Conservation (phyloP, 768 basidiomycete genomes). For the Amyloporia xantha region DNA sequence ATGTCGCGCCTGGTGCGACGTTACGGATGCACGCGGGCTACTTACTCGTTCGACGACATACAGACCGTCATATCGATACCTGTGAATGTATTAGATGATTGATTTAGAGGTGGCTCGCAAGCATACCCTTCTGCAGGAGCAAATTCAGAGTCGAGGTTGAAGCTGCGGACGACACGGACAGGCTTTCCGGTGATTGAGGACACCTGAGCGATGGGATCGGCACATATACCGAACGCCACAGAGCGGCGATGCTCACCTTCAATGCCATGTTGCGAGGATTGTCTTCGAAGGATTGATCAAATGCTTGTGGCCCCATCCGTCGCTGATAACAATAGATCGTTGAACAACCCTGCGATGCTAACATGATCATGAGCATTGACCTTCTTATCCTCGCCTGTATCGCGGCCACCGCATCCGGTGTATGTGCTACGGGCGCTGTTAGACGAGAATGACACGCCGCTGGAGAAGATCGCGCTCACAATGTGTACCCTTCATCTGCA, state of each 20-base stretch:
- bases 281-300: slow-evolving; percentile 13
- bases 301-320: slow-evolving; percentile 12
- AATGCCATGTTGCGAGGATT: slow-evolving; percentile 11
- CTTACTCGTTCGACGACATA: slow-evolving; percentile 13
- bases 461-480: no score
- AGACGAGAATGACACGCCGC: neutral
- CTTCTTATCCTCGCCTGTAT: slow-evolving; percentile 7
- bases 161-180: slow-evolving; percentile 15
- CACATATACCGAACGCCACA: neutral
- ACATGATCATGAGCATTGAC: neutral
- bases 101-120: neutral
- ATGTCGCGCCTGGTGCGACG: no score
- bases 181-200: slow-evolving; percentile 13
- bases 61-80: slow-evolving; percentile 17
- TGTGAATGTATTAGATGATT: neutral
- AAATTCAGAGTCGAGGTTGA: slow-evolving; percentile 9
- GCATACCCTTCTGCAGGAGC: slow-evolving; percentile 13
- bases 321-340: neutral
- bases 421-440: slow-evolving; percentile 4
- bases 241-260: no score
- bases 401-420: slow-evolving; percentile 15
- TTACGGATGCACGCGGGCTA: no score
- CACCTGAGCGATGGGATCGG: slow-evolving; percentile 3
- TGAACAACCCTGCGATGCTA: neutral
- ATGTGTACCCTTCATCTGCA: slow-evolving; percentile 13